Evolutionary conservation across 2,329 filamentous ascomycete genomes (phyloP).

Genomic region (Verticillium albo-atrum): DNA sequence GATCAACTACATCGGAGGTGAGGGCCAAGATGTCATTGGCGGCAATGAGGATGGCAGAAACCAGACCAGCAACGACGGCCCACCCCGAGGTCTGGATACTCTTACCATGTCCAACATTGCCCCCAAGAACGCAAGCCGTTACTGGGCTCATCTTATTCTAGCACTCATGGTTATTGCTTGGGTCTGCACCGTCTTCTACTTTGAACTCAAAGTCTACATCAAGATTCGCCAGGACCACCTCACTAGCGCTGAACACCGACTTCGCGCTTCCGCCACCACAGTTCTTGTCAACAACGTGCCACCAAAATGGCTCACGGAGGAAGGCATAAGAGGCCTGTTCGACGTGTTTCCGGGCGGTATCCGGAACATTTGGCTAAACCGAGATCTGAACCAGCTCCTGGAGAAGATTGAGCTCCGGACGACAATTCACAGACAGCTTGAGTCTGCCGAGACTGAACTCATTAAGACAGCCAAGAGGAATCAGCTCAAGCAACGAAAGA

Average conservation of each 20-base stretch:
- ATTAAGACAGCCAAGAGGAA: slow-evolving; percentile 76
- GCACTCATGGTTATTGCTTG: slow-evolving; percentile 75
- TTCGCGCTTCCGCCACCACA: slow-evolving; percentile 90
- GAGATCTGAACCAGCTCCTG: slow-evolving; percentile 76
- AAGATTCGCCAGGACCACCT: slow-evolving; percentile 92
- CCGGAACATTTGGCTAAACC: slow-evolving; percentile 93
- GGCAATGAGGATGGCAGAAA: neutral
- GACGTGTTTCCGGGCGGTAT: slow-evolving; percentile 96
- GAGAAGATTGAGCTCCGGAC: slow-evolving; percentile 79
- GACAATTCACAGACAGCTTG: slow-evolving; percentile 65
- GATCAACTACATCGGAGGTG: slow-evolving; percentile 71
- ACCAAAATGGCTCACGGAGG: slow-evolving; percentile 79
- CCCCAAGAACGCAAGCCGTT: slow-evolving; percentile 58
- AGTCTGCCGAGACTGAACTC: slow-evolving; percentile 78
- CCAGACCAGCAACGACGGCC: slow-evolving; percentile 11
- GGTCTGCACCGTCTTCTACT: slow-evolving; percentile 83
- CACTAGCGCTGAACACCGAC: slow-evolving; percentile 88
- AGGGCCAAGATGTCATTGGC: slow-evolving; percentile 48
- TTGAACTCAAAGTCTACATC: slow-evolving; percentile 82
- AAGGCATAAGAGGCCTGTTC: slow-evolving; percentile 78
- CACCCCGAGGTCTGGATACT: slow-evolving; percentile 65
- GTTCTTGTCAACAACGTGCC: slow-evolving; percentile 91
- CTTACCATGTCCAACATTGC: slow-evolving; percentile 86
- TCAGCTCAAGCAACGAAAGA: slow-evolving; percentile 63
- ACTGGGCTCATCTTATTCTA: slow-evolving; percentile 81